Percentiles rank a stretch among this genome's conserved stretches.
Conservation (phyloP, 176 grass and related monocot species). For the Alloteropsis semialata region DNA sequence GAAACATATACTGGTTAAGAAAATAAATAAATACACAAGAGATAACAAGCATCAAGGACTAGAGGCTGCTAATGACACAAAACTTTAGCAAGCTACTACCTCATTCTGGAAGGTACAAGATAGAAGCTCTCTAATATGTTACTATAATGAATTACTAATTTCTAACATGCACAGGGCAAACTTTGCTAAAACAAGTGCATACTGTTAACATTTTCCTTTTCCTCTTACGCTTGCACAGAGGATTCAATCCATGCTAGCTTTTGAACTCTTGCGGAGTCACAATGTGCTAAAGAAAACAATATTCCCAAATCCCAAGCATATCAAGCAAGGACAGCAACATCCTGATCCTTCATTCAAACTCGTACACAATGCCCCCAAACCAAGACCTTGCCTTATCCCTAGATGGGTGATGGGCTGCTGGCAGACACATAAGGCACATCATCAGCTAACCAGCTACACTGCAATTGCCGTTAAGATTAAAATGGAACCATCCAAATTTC, state of each 20-base stretch:
- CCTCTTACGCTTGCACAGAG: not conserved
- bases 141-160: not conserved
- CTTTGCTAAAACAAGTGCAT: not conserved
- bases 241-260: not conserved
- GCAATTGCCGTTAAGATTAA: too few species aligned
- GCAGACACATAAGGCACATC: not conserved
- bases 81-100: not conserved
- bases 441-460: not conserved
- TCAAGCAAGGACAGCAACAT: not conserved
- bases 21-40: not conserved
- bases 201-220: not conserved
- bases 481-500: too few species aligned
- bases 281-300: not conserved
- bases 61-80: not conserved
- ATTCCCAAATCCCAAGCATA: not conserved
- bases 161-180: not conserved
- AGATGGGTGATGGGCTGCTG: not conserved
- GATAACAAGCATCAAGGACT: not conserved
- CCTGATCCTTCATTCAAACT: not conserved
- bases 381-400: not conserved
- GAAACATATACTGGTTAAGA: not conserved
- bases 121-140: not conserved
- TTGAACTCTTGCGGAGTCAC: not conserved
- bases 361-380: not conserved
- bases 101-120: not conserved